A percentile compares a stretch with the other conserved stretches of the same genome.
Conservation (phyloP, 106 monocot genomes). For the Dendrobium huoshanense region DNA sequence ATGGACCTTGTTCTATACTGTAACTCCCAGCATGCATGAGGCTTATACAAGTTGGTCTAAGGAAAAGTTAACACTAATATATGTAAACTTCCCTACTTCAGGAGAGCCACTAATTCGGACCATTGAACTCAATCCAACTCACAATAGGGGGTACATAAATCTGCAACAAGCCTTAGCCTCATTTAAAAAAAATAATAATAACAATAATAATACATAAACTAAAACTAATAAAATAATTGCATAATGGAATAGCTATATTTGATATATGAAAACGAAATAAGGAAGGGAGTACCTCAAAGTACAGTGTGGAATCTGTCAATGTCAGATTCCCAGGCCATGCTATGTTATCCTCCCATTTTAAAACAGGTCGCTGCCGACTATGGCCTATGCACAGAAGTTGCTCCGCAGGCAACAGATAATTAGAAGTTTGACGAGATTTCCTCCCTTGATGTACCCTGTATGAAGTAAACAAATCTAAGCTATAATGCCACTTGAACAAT, state of each 20-base stretch:
- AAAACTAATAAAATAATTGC: not conserved
- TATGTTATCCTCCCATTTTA: conserved; percentile 91
- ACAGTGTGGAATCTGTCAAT: conserved; percentile 78
- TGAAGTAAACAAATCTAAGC: conserved; percentile 1
- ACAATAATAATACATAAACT: not conserved
- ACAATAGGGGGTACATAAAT: too few relatives aligned
- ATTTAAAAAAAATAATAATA: not conserved
- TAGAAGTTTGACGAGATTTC: conserved; percentile 40
- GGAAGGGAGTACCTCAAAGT: conserved; percentile 65
- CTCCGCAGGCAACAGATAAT: conserved; percentile 39
- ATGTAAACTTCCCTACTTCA: too few relatives aligned
- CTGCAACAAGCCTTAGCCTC: not conserved
- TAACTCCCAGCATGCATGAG: too few relatives aligned
- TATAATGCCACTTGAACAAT: not conserved
- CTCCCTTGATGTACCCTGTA: conserved; percentile 82
- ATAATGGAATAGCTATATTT: not conserved
- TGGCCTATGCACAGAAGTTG: conserved; percentile 79
- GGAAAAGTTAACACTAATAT: too few relatives aligned
- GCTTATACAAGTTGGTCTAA: too few relatives aligned
- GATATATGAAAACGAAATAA: not conserved
- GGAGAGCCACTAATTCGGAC: too few relatives aligned
- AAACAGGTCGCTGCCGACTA: conserved; percentile 75
- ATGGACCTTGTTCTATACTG: too few relatives aligned
- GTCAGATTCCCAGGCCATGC: conserved; percentile 91
- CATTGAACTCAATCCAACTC: too few relatives aligned